Percentiles rank a stretch among this genome's conserved stretches.
Conservation (phyloP, 1,284 basidiomycete species). For the Rhodofomes roseus region DNA sequence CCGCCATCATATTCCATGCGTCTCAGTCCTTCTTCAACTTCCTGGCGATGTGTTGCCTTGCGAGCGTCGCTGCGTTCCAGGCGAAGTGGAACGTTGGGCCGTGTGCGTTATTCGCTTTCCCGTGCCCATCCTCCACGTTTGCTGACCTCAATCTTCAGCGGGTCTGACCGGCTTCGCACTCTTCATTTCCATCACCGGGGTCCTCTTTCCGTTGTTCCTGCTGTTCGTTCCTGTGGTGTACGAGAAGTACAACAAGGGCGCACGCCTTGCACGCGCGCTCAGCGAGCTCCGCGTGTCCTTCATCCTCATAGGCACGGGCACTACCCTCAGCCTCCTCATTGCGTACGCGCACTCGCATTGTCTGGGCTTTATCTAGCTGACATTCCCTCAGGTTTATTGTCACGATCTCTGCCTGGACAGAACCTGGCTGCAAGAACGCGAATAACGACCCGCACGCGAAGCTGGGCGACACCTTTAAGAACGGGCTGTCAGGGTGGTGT, state of each 20-base stretch:
- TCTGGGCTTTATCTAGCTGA: background rate
- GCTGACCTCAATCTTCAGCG: conserved; percentile 42
- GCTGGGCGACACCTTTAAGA: conserved; percentile 65
- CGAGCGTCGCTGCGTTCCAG: conserved; percentile 82
- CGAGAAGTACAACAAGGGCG: conserved; percentile 81
- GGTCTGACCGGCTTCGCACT: conserved; percentile 84
- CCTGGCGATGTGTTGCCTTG: conserved; percentile 84
- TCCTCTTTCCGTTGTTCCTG: conserved; percentile 70
- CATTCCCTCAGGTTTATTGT: background rate
- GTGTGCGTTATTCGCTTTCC: conserved; percentile 52
- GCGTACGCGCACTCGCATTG: conserved; percentile 45
- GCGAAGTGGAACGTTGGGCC: conserved; percentile 78
- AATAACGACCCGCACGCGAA: conserved; percentile 54
- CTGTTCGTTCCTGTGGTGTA: conserved; percentile 77
- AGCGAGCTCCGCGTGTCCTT: conserved; percentile 78
- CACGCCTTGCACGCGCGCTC: conserved; percentile 72
- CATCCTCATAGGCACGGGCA: conserved; percentile 71
- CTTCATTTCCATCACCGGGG: conserved; percentile 68
- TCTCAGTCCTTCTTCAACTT: conserved; percentile 87
- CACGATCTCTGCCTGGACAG: conserved; percentile 72
- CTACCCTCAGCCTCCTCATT: conserved; percentile 64
- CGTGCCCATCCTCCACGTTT: background rate
- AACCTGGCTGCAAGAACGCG: conserved; percentile 82
- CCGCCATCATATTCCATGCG: conserved; percentile 67
- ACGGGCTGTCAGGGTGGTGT: conserved; percentile 76